These are phyloP conservation scores for Eruca vesicaria DNA, from an alignment of 441 rosid species.

Conservation along the genomic window DNA sequence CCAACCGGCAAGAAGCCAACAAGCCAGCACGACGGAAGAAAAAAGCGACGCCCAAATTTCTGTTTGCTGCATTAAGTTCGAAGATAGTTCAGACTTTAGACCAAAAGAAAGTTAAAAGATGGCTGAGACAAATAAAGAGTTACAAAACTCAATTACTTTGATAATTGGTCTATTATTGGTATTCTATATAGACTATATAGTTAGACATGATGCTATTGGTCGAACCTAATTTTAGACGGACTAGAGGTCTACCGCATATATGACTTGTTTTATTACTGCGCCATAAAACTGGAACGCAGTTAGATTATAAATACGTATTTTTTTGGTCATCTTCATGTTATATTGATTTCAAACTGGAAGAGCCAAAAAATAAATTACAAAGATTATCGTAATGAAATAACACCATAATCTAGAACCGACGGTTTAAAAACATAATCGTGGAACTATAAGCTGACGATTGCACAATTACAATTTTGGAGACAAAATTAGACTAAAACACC, in stretches of 20 bases:
- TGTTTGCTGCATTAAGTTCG: slow-evolving; percentile 4
- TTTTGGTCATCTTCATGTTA: no score
- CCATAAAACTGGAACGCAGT: not conserved
- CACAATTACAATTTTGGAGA: no score
- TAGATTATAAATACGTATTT: not conserved
- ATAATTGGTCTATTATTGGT: not conserved
- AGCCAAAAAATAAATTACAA: no score
- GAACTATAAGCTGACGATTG: no score
- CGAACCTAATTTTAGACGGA: not conserved
- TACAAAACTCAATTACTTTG: not conserved
- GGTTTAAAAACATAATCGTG: no score
- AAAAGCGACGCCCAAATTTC: slow-evolving; percentile 21
- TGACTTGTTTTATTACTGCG: not conserved
- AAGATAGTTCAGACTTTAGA: slow-evolving; percentile 9
- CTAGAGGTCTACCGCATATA: not conserved
- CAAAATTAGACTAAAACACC: no score
- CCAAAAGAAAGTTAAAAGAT: slow-evolving; percentile 22
- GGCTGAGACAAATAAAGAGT: not conserved
- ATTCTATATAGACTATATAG: not conserved
- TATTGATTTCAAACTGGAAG: no score
- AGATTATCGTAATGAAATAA: no score
- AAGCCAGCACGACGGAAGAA: slow-evolving; percentile 22
- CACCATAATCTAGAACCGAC: no score
- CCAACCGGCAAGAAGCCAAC: slow-evolving; percentile 36
- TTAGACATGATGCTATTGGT: not conserved